Base-by-base conservation (phyloP, 129 eudicot genomes). In the Centella asiatica region DNA sequence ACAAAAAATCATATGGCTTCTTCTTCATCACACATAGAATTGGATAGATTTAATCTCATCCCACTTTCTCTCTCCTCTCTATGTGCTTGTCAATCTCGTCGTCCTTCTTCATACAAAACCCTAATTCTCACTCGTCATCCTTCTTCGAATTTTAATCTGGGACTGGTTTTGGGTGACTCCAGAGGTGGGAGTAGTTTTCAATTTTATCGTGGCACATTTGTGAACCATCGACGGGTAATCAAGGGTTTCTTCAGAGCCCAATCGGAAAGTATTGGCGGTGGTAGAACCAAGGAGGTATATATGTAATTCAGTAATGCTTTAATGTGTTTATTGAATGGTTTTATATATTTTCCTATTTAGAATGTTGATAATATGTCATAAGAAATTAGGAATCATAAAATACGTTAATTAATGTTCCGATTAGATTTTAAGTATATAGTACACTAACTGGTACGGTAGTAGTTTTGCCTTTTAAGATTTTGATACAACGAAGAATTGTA, bases 231-330 rank as follows among this genome's bases (percentile, higher is more conserved):
- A 39, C 61, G 80, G 26, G n/a, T 20, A 14, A 57, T 54, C 39
- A 52, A 66, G 40, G 75, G 65, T 13, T 75, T 88, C 26, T 77
- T 84, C 29, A 78, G 76, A 58, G 83, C 85, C 11, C 74, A 85
- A 29, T 76, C 88, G 14, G 80, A 74, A 67, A 75, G 70, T 36
- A 26, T 82, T 52, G 81, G 51, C 26, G 78, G 73, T 39, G 69
- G 59, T 2, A 53, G 34, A 24, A 45, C 47, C n/a, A 4, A 68
- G 15, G 82, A 89, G 87, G 97, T 85, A 58, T n/a, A n/a, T 60
- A 52, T 36, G 11, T 33, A 31, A 45, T 44, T 49, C n/a, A 44
- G 11, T 26, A 13, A 14, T n/a, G n/a, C n/a, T n/a, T n/a, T n/a
- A n/a, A n/a, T n/a, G n/a, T n/a, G n/a, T n/a, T n/a, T n/a, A n/a